These are phyloP conservation scores for Erodium maritimum DNA, from an alignment of 345 rosid species.

Conservation along the genomic window DNA sequence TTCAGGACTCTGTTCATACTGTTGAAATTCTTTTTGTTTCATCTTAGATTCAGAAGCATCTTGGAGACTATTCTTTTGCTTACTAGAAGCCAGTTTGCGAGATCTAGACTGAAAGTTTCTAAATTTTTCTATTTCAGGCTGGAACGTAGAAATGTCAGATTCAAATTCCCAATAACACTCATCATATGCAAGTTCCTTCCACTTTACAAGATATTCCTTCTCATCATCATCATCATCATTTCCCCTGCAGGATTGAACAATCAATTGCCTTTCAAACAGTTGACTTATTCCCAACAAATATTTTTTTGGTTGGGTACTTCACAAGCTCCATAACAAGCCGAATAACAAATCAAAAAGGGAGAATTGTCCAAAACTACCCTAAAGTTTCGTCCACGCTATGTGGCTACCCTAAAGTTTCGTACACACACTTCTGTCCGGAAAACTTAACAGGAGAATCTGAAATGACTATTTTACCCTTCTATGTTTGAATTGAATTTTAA, in stretches of 20 bases:
- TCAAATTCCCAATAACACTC: slow-evolving; percentile 99
- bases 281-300: not conserved
- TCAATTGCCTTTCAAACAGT: not conserved
- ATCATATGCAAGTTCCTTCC: slow-evolving; percentile 89
- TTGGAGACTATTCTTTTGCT: slow-evolving; percentile 32
- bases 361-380: too few species aligned
- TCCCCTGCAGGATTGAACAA: slow-evolving; percentile 49
- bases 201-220: slow-evolving; percentile 85
- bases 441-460: too few species aligned
- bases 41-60: slow-evolving; percentile 42
- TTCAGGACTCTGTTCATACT: slow-evolving; percentile 70
- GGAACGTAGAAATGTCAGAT: slow-evolving; percentile 81
- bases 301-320: not conserved
- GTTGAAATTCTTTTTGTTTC: slow-evolving; percentile 77
- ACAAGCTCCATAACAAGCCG: not conserved
- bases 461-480: too few species aligned
- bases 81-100: slow-evolving; percentile 30
- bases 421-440: too few species aligned
- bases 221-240: slow-evolving; percentile 67
- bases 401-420: too few species aligned
- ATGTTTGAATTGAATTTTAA: too few species aligned
- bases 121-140: slow-evolving; percentile 78
- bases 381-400: too few species aligned
- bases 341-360: not conserved
- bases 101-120: slow-evolving; percentile 53